Base-by-base conservation (phyloP, 495 filamentous ascomycete species). In the Penicillium soppii region DNA sequence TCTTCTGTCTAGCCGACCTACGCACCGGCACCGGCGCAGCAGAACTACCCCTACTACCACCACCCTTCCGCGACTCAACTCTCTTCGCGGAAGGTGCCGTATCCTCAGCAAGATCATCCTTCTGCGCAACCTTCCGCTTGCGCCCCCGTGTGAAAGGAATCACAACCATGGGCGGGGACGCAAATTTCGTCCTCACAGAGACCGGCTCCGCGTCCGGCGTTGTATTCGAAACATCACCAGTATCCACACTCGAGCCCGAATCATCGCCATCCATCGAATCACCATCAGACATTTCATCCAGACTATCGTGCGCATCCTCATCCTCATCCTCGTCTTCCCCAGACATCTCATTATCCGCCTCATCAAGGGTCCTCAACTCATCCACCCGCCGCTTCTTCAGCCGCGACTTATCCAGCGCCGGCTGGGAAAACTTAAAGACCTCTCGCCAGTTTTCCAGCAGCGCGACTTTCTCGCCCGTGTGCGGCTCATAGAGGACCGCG, bases 361-460 rank as follows among this genome's bases (percentile, higher is more conserved):
- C 25, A 15, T 45, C 53, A 15, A 9, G 20, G 9, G 4, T 5
- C 19, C 10, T 17, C 0, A 41, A 19, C 17, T 46, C 51, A 23
- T 21, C 32, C 10, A 33, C 32, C 12, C 35, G 42, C 26, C 53
- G 44, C 40, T 53, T 57, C 10, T 63, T 54, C 20, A 61, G 38
- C 2, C 62, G 55, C 9, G 62, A 58, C 12, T 62, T 61, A 10
- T 63, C 63, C 49, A 68, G 59, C 23, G 64, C 53, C 2, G 70
- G 72, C 47, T 73, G 65, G 2, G 63, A 57, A 15, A 58, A 57
- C 42, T 70, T 69, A 63, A 80, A 78, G 6, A 75, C 56, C 46
- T 81, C 77, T n/a, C 75, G 63, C 78, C 78, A 81, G 55, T 80
- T 71, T 47, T 73, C 68, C 35, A 81, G 58, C 30, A 81, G 45